A percentile compares a stretch with the other conserved stretches of the same genome.
These are phyloP conservation scores for Aspergillus versicolor DNA, from an alignment of 2,329 filamentous ascomycete genomes.

Conservation along the genomic window DNA sequence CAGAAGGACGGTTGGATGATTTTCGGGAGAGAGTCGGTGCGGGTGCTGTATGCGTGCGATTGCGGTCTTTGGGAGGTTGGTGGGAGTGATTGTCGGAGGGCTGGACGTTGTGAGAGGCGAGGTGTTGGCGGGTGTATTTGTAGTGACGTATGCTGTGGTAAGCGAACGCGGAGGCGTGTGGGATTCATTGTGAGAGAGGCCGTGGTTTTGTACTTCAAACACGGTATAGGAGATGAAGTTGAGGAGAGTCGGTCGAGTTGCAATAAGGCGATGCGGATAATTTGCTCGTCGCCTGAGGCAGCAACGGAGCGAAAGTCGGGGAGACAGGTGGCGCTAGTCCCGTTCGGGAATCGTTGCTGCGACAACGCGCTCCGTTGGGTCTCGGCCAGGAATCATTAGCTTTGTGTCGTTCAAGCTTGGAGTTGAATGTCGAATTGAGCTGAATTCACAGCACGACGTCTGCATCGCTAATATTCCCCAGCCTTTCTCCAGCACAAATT, in stretches of 20 bases:
- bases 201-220: not conserved
- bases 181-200: slow-evolving; percentile 17
- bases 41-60: not conserved
- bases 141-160: not conserved
- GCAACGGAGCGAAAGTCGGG: not conserved
- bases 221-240: slow-evolving; percentile 11
- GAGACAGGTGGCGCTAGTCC: slow-evolving; percentile 12
- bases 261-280: not conserved
- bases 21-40: slow-evolving; percentile 15
- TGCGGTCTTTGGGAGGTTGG: slow-evolving; percentile 4
- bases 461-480: not conserved
- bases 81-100: not conserved
- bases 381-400: too few species aligned
- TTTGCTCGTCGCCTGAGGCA: slow-evolving; percentile 9
- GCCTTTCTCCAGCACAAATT: not conserved
- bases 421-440: not conserved
- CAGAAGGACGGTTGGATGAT: slow-evolving; percentile 56
- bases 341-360: slow-evolving; percentile 25
- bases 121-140: not conserved
- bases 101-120: not conserved
- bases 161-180: slow-evolving; percentile 8
- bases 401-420: not conserved
- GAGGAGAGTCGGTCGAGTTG: not conserved
- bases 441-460: not conserved
- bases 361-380: slow-evolving; percentile 23